phyloP scores from a whole-genome alignment of 1,139 yeast genomes.

The Scheffersomyces titani region DNA sequence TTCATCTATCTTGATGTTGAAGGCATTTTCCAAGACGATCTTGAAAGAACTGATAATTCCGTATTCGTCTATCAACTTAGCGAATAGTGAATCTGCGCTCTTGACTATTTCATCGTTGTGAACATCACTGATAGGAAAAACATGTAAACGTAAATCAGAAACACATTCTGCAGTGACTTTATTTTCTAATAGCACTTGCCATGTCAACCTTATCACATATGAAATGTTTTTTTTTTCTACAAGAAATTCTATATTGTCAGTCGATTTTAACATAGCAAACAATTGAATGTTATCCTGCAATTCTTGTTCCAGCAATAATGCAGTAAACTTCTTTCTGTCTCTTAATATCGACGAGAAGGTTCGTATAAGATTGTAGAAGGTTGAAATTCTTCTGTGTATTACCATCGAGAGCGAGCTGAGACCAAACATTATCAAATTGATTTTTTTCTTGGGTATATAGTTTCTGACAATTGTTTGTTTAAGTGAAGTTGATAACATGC shows the following conservation, averaged over 20 bases:
- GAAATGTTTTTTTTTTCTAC: constrained; percentile 1
- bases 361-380: constrained; percentile 20
- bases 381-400: constrained; percentile 22
- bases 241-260: constrained; percentile 19
- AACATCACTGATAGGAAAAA: constrained; percentile 5
- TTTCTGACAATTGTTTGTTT: constrained; percentile 17
- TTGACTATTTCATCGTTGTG: constrained; percentile 10
- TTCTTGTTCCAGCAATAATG: constrained; percentile 11
- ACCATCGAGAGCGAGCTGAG: constrained; percentile 32
- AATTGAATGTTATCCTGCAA: constrained; percentile 16
- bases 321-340: constrained; percentile 4
- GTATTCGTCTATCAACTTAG: constrained; percentile 21
- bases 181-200: constrained; percentile 31
- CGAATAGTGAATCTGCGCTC: constrained; percentile 15
- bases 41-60: constrained; percentile 28
- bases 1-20: constrained; percentile 11
- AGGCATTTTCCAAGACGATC: constrained; percentile 23
- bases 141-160: constrained; percentile 16
- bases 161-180: constrained; percentile 28
- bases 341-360: constrained; percentile 13
- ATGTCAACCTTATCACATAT: constrained; percentile 15
- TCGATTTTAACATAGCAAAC: constrained; percentile 21
- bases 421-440: constrained; percentile 32
- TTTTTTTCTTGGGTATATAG: constrained; percentile 27
- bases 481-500: constrained; percentile 25